Conservation (phyloP, 148 eudicot species). For the Rhododendron henanense region DNA sequence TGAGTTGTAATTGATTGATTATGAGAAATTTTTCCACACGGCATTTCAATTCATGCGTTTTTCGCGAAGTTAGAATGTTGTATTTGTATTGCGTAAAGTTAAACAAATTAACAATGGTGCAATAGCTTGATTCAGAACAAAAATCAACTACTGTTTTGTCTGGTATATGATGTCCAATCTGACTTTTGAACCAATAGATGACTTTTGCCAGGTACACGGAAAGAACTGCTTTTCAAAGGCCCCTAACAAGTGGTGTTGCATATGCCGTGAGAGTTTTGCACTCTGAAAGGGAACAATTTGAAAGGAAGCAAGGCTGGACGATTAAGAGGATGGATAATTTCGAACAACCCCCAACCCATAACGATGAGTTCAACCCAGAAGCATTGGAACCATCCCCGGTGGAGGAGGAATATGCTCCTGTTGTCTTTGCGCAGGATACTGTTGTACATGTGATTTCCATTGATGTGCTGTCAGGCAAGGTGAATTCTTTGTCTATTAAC, state of each 20-base stretch:
- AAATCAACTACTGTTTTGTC: background rate
- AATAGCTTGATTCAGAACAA: background rate
- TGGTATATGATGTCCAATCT: constrained; percentile 8
- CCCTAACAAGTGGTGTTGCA: constrained; percentile 95
- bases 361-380: constrained; percentile 60
- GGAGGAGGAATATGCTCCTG: constrained; percentile 93
- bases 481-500: constrained; percentile 17
- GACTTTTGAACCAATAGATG: constrained; percentile 38
- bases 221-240: constrained; percentile 93
- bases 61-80: background rate
- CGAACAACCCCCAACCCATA: constrained; percentile 62
- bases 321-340: constrained; percentile 73
- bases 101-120: background rate
- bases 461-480: constrained; percentile 91
- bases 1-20: background rate
- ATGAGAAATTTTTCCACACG: background rate
- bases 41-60: background rate
- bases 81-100: background rate
- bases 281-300: constrained; percentile 82
- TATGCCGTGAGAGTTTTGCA: constrained; percentile 96
- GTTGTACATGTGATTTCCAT: constrained; percentile 76
- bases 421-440: constrained; percentile 91
- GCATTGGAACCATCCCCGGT: constrained; percentile 67
- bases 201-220: constrained; percentile 84
- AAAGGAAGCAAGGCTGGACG: constrained; percentile 83